These are phyloP conservation scores for Carex arenaria DNA, from an alignment of 202 grass and related monocot species.

Conservation along the genomic window DNA sequence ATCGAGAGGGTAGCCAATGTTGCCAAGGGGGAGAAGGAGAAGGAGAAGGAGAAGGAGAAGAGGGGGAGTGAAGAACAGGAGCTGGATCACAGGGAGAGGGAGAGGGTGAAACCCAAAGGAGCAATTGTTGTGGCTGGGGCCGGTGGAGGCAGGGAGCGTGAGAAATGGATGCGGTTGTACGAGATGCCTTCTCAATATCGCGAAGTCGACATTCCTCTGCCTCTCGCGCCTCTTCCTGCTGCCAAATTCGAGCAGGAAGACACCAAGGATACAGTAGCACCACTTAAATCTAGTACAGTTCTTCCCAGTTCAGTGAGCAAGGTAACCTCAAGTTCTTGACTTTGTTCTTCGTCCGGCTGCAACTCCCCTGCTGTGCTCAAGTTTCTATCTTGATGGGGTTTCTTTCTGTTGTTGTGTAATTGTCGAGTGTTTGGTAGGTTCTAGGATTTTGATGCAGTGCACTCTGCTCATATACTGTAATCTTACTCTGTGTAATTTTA, in stretches of 20 bases:
- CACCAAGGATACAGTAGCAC: conserved; percentile 1
- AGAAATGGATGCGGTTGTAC: background rate
- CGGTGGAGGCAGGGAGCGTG: background rate
- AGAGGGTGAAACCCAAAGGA: background rate
- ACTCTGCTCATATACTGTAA: background rate
- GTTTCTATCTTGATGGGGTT: background rate
- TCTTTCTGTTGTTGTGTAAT: background rate
- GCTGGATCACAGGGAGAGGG: background rate
- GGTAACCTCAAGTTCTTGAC: conserved; percentile 15
- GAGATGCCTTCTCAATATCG: background rate
- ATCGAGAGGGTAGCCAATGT: conserved; percentile 46
- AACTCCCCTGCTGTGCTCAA: background rate
- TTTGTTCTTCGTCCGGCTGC: background rate
- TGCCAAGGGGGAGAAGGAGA: conserved; percentile 25
- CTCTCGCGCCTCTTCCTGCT: background rate
- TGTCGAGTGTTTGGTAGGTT: background rate
- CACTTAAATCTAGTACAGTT: background rate
- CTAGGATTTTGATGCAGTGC: background rate
- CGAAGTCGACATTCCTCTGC: background rate
- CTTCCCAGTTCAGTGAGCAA: background rate
- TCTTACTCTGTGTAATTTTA: background rate
- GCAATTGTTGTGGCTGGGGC: background rate
- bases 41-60: conserved; percentile 39
- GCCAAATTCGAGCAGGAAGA: conserved; percentile 15
- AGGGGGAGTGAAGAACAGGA: background rate